A percentile compares a stretch with the other conserved stretches of the same genome.
Evolutionary conservation across 306 rosid species (phyloP).

Genomic region (Vicia sativa): DNA sequence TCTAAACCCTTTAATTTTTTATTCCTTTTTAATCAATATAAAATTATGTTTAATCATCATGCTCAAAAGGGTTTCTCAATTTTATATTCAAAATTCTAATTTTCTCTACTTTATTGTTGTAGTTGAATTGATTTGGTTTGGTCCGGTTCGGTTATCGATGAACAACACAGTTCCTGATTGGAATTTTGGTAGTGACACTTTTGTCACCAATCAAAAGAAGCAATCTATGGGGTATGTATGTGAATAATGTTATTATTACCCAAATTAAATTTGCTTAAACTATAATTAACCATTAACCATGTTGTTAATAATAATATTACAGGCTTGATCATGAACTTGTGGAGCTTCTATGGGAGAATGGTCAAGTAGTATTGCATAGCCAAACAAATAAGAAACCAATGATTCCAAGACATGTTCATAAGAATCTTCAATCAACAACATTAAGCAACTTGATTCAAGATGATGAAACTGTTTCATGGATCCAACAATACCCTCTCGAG

Average conservation of each 20-base stretch:
- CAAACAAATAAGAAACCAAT: slow-evolving; percentile 61
- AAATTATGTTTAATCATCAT: neutral
- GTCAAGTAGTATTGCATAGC: slow-evolving; percentile 78
- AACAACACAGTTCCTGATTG: slow-evolving; percentile 62
- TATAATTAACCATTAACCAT: slow-evolving; percentile 19
- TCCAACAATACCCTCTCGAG: slow-evolving; percentile 69
- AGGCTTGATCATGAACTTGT: slow-evolving; percentile 77
- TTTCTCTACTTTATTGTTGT: slow-evolving; percentile 35
- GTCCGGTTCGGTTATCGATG: slow-evolving; percentile 50
- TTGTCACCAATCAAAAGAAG: slow-evolving; percentile 62
- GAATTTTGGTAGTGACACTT: slow-evolving; percentile 65
- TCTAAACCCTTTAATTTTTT: slow-evolving; percentile 16
- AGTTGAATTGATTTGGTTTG: slow-evolving; percentile 27
- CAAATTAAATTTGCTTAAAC: slow-evolving; percentile 36
- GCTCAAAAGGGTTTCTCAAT: slow-evolving; percentile 23
- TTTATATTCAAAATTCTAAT: slow-evolving; percentile 34
- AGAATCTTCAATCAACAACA: slow-evolving; percentile 51
- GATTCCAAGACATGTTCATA: slow-evolving; percentile 53
- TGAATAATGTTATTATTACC: slow-evolving; percentile 27
- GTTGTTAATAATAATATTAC: slow-evolving; percentile 39
- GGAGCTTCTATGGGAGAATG: slow-evolving; percentile 88
- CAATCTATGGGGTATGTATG: slow-evolving; percentile 63
- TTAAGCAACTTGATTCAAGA: slow-evolving; percentile 59
- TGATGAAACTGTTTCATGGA: slow-evolving; percentile 75
- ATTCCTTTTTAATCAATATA: slow-evolving; percentile 23